Conservation (phyloP, 2,329 filamentous ascomycete genomes). For the Fusarium irregulare region DNA sequence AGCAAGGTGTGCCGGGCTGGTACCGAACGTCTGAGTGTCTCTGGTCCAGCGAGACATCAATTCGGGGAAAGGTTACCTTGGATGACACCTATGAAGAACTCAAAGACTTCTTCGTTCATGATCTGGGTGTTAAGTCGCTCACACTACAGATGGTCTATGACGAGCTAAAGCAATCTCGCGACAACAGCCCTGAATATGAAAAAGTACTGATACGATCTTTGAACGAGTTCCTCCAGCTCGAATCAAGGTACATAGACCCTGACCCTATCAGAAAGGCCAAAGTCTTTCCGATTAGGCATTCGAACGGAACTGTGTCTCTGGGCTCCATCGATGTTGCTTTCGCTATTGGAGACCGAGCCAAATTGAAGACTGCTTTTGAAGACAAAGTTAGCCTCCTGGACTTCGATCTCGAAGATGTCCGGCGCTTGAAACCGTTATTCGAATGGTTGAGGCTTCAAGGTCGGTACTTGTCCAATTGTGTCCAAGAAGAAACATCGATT, state of each 20-base stretch:
- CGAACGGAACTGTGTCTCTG: neutral
- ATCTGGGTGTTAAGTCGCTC: constrained; percentile 22
- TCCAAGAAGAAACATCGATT: constrained; percentile 14
- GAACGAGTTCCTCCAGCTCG: constrained; percentile 13
- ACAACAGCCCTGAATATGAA: neutral
- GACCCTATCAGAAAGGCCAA: constrained; percentile 21
- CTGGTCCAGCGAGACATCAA: constrained; percentile 29
- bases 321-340: constrained; percentile 15
- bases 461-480: constrained; percentile 22
- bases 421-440: constrained; percentile 18
- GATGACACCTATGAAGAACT: constrained; percentile 13
- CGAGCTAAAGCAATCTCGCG: constrained; percentile 19
- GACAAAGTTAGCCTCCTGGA: constrained; percentile 21
- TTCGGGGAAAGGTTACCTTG: constrained; percentile 21
- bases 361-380: constrained; percentile 3
- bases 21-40: constrained; percentile 27
- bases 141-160: constrained; percentile 38
- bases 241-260: neutral
- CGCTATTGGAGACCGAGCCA: constrained; percentile 31
- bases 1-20: neutral
- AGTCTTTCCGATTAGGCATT: constrained; percentile 27
- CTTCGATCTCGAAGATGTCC: constrained; percentile 28
- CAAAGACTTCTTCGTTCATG: constrained; percentile 17
- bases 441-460: constrained; percentile 14
- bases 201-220: constrained; percentile 19